Base-by-base conservation (phyloP, 2,329 filamentous ascomycete genomes). In the Zymoseptoria pseudotritici region DNA sequence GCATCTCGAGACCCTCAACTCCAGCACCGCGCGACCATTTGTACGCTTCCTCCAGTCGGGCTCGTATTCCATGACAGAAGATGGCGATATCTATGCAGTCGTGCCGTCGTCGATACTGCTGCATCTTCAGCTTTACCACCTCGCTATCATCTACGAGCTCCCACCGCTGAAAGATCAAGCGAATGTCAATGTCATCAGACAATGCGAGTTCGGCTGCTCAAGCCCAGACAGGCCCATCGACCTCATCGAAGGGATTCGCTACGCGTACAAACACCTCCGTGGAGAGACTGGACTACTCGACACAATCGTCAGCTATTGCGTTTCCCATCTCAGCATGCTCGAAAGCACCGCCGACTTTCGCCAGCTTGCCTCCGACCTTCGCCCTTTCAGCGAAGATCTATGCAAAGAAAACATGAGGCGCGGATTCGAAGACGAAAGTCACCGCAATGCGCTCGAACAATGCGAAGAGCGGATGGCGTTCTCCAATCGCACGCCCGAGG, bases 281-380 rank as follows among this genome's bases (percentile, higher is more conserved):
- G 59, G 64, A 7, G 64, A 73, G 51, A 62, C 66, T 19, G 63
- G 66, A 19, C 66, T 79, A 4, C 62, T 76, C 7, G 71, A 77
- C 50, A 74, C 72, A 0, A 67, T 79, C 17, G 67, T 77, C 54
- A 72, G 77, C 63, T 79, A 79, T 65, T 79, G 76, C 60, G 69
- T 79, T 20, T 67, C 70, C 6, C 76, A 79, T 60, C 10, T 46
- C 1, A 46, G 36, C 36, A 63, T 64, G 17, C 69, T 79, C 3
- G 72, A 66, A 2, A 56, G 72, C 21, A 68, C 73, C 50, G 57
- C 61, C 10, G 71, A 72, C 2, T 79, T 80, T 65, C 67, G 70
- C 21, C 61, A 70, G 13, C 60, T 76, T 10, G 71, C 72, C 1
- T 73, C 66, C 50, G 72, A 76, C 6, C 66, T 75, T 10, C 66